Evolutionary conservation across 176 grass and related monocot species (phyloP).

Genomic region (Pontederia paniculata): DNA sequence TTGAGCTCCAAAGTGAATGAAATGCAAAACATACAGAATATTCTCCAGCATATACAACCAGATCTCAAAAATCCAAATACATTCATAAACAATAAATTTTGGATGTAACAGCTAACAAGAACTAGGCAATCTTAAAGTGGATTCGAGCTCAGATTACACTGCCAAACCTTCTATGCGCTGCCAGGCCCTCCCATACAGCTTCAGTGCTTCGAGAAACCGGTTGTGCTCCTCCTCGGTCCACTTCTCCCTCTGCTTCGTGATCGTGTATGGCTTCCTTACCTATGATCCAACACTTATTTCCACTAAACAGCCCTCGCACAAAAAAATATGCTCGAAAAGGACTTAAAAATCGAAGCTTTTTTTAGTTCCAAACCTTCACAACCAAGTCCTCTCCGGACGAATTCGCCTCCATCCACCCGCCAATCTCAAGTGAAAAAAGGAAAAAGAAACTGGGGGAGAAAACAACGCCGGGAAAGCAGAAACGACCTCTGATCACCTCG

Average conservation of each 20-base stretch:
- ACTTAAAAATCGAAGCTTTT: background rate
- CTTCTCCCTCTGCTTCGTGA: slow-evolving; percentile 85
- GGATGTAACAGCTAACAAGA: slow-evolving; percentile 6
- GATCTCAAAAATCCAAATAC: too few relatives aligned
- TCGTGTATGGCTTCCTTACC: slow-evolving; percentile 89
- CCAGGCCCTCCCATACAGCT: slow-evolving; percentile 92
- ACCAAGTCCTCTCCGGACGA: slow-evolving; percentile 59
- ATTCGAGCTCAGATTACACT: background rate
- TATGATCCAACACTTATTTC: slow-evolving; percentile 18
- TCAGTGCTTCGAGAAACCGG: slow-evolving; percentile 85
- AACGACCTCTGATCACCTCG: slow-evolving; percentile 41
- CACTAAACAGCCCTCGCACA: background rate
- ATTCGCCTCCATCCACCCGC: slow-evolving; percentile 50
- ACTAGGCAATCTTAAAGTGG: background rate
- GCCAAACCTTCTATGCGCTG: slow-evolving; percentile 86
- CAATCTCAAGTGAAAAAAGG: slow-evolving; percentile 20
- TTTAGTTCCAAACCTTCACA: slow-evolving; percentile 47
- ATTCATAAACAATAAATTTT: background rate
- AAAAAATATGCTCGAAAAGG: background rate
- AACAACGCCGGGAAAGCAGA: slow-evolving; percentile 16
- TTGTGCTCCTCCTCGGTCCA: slow-evolving; percentile 97
- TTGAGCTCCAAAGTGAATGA: too few relatives aligned
- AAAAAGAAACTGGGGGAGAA: slow-evolving; percentile 1
- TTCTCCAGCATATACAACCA: background rate
- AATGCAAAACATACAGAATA: slow-evolving; percentile 12